Evolutionary conservation across 2,329 filamentous ascomycete genomes (phyloP).

Genomic region (Camillea tinctor): DNA sequence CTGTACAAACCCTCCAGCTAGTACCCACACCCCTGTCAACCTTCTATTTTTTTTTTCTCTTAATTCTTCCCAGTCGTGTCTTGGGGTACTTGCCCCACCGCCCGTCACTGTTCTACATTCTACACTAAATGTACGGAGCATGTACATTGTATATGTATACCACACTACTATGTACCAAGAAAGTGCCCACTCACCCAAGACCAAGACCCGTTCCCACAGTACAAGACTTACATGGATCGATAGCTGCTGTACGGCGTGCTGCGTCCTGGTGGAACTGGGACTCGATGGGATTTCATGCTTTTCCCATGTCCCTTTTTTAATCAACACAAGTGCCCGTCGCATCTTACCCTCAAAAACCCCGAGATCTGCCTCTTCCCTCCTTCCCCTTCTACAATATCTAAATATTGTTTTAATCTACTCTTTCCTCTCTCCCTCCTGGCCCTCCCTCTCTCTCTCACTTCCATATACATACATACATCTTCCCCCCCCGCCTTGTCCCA

Average conservation of each 20-base stretch:
- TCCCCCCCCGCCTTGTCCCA: not conserved
- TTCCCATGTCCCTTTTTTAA: conserved; percentile 33
- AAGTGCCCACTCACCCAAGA: conserved; percentile 4
- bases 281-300: conserved; percentile 33
- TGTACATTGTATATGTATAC: no score
- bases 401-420: not conserved
- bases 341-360: conserved; percentile 17
- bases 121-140: no score
- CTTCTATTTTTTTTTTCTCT: not conserved
- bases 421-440: conserved; percentile 3
- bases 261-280: conserved; percentile 21
- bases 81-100: not conserved
- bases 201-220: conserved; percentile 6
- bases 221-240: not conserved
- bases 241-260: conserved; percentile 4
- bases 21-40: not conserved
- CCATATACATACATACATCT: no score
- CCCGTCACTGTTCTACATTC: not conserved
- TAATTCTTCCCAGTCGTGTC: not conserved
- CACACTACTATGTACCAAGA: no score
- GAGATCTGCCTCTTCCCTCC: conserved; percentile 12
- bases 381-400: not conserved
- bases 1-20: not conserved
- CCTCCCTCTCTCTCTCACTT: no score
- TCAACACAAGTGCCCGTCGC: conserved; percentile 26